Evolutionary conservation across 495 filamentous ascomycete species (phyloP).

Genomic region (Tuber umbilicatum): DNA sequence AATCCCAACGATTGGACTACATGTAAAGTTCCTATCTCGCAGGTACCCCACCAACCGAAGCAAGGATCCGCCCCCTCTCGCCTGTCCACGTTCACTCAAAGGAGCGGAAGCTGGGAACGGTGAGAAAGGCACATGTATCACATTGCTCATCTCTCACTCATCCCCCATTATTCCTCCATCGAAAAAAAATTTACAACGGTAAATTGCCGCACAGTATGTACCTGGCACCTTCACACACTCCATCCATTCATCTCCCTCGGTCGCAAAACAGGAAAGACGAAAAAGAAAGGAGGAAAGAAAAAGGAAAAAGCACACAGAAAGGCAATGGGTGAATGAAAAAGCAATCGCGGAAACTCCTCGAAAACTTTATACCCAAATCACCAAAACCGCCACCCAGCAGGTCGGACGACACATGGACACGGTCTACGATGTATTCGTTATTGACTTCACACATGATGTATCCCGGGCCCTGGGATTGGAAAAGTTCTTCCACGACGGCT

Average conservation of each 20-base stretch:
- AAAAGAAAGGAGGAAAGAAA: neutral
- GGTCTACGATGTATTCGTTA: neutral
- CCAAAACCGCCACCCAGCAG: neutral
- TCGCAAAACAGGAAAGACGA: neutral
- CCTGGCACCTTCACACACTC: neutral
- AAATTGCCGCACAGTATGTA: neutral
- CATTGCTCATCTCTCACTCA: neutral
- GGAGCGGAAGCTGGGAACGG: neutral
- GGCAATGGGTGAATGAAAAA: neutral
- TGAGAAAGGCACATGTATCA: neutral
- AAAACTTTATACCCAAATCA: neutral
- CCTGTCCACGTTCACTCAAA: neutral
- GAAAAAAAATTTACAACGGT: neutral
- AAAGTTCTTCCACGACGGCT: neutral
- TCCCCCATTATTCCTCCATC: neutral
- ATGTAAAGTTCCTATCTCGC: neutral
- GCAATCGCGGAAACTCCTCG: neutral
- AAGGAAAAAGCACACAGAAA: neutral
- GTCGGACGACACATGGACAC: neutral
- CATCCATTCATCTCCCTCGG: neutral
- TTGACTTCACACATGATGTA: neutral
- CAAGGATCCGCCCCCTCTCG: neutral
- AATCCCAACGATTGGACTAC: neutral
- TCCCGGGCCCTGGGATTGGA: neutral
- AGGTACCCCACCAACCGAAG: neutral